phyloP scores from a whole-genome alignment of 768 basidiomycete genomes.

The Punctularia strigosozonata region DNA sequence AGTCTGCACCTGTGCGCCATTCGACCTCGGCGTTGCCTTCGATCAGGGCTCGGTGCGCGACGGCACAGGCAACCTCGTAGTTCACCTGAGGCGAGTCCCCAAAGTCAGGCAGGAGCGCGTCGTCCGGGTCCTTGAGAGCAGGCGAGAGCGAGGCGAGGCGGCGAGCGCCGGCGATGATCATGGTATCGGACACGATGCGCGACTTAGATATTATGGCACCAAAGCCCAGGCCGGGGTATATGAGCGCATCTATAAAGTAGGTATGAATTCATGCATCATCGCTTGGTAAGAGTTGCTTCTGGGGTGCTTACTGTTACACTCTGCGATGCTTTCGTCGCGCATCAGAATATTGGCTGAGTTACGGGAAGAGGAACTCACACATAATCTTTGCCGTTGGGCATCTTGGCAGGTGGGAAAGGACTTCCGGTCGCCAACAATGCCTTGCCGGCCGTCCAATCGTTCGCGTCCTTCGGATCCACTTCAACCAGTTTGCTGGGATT shows the following conservation, averaged over 20 bases:
- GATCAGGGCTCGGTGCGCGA: slow-evolving; percentile 64
- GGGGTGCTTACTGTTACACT: slow-evolving; percentile 60
- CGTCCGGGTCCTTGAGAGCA: slow-evolving; percentile 57
- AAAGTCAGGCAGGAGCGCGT: slow-evolving; percentile 67
- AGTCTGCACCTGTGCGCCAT: too few species aligned
- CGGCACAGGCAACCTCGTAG: slow-evolving; percentile 72
- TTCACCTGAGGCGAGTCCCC: slow-evolving; percentile 61
- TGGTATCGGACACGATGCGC: slow-evolving; percentile 59
- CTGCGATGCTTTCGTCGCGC: slow-evolving; percentile 41
- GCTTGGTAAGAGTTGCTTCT: background rate
- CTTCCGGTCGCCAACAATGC: slow-evolving; percentile 79
- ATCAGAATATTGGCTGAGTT: slow-evolving; percentile 2
- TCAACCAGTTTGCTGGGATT: slow-evolving; percentile 76
- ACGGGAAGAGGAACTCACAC: slow-evolving; percentile 28
- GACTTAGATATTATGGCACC: slow-evolving; percentile 65
- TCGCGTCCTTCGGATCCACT: slow-evolving; percentile 56
- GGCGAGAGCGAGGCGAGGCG: slow-evolving; percentile 71
- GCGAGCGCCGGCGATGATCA: slow-evolving; percentile 76
- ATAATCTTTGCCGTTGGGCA: slow-evolving; percentile 54
- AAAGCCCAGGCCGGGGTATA: slow-evolving; percentile 80
- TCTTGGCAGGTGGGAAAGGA: slow-evolving; percentile 66
- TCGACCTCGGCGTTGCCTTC: slow-evolving; percentile 54
- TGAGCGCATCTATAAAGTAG: slow-evolving; percentile 44
- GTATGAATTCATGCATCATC: background rate
- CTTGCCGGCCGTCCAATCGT: slow-evolving; percentile 69